These are phyloP conservation scores for Irpex sp. DNA, from an alignment of 1,284 basidiomycete species.

Conservation along the genomic window DNA sequence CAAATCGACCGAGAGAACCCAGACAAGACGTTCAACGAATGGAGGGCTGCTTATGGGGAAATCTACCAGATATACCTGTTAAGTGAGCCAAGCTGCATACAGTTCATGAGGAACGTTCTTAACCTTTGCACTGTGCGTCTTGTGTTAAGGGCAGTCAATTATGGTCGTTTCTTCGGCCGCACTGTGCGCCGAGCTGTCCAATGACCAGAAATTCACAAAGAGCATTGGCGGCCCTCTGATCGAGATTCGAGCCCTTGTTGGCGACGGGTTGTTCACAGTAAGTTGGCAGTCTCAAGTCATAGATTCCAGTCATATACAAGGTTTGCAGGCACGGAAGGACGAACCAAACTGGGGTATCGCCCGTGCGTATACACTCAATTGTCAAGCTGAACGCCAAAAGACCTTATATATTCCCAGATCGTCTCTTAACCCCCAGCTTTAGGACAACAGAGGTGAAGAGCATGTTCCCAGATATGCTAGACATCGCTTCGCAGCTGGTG, in stretches of 20 bases:
- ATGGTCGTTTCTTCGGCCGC: not conserved
- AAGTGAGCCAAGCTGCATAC: not conserved
- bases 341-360: conserved; percentile 43
- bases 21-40: not conserved
- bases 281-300: conserved; percentile 1
- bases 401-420: conserved; percentile 28
- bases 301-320: not conserved
- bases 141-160: not conserved
- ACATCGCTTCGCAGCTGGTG: conserved; percentile 45
- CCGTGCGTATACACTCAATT: conserved; percentile 27
- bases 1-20: not conserved
- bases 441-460: conserved; percentile 40
- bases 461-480: conserved; percentile 50
- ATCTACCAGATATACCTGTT: not conserved
- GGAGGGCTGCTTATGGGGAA: not conserved
- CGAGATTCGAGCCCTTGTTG: conserved; percentile 38
- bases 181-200: conserved; percentile 30
- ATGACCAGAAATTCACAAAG: conserved; percentile 45
- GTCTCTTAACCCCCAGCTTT: conserved; percentile 52
- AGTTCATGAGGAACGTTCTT: not conserved
- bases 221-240: conserved; percentile 29
- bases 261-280: conserved; percentile 45
- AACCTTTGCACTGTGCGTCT: not conserved
- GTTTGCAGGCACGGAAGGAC: conserved; percentile 36
- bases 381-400: no score